Conservation (phyloP, 805 yeast species). For the Schizosaccharomyces osmophilus region DNA sequence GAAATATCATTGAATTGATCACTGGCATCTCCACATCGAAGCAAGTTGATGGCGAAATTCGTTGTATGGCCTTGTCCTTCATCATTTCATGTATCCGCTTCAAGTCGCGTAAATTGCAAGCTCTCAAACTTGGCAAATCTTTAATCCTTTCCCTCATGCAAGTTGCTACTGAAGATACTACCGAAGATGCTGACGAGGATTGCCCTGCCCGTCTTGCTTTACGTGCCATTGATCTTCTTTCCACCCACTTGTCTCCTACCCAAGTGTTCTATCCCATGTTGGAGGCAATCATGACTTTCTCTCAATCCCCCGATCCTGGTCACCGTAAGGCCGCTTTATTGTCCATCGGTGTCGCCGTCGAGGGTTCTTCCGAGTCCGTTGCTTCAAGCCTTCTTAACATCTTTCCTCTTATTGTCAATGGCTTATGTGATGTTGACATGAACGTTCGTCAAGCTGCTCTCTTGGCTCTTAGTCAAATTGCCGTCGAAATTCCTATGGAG, state of each 20-base stretch:
- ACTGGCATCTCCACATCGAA: slow-evolving; percentile 37
- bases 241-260: slow-evolving; percentile 72
- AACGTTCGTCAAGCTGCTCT: slow-evolving; percentile 70
- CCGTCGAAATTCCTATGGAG: slow-evolving; percentile 61
- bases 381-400: slow-evolving; percentile 50
- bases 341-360: slow-evolving; percentile 57
- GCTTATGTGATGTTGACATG: slow-evolving; percentile 50
- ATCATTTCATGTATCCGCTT: slow-evolving; percentile 53
- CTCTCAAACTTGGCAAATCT: slow-evolving; percentile 63
- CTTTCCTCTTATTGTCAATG: slow-evolving; percentile 46
- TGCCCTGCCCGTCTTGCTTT: slow-evolving; percentile 55
- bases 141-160: slow-evolving; percentile 49
- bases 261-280: slow-evolving; percentile 67
- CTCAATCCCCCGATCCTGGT: slow-evolving; percentile 34
- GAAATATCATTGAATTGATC: slow-evolving; percentile 46
- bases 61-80: slow-evolving; percentile 65
- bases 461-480: slow-evolving; percentile 51
- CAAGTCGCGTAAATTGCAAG: slow-evolving; percentile 56
- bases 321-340: slow-evolving; percentile 74
- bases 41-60: slow-evolving; percentile 47
- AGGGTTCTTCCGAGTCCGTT: slow-evolving; percentile 86
- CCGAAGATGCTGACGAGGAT: slow-evolving; percentile 73
- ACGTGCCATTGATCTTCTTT: slow-evolving; percentile 51
- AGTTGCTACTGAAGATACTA: slow-evolving; percentile 63
- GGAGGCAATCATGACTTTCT: slow-evolving; percentile 18